phyloP scores from a whole-genome alignment of 768 basidiomycete genomes.

The Gloeopeniophorella convolvens region DNA sequence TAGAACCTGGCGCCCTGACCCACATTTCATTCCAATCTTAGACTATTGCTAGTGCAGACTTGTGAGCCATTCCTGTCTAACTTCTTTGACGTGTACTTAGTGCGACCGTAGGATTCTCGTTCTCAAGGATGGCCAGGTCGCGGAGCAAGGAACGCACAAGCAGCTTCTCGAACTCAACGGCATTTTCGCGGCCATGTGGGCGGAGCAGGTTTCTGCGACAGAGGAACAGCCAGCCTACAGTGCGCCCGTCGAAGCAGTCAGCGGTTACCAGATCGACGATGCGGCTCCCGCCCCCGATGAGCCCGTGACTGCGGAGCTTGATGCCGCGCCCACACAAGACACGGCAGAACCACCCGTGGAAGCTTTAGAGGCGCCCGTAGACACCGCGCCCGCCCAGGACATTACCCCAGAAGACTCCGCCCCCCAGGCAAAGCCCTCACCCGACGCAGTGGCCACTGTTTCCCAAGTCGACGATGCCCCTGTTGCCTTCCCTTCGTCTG shows the following conservation, averaged over 20 bases:
- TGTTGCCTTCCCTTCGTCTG: constrained; percentile 31
- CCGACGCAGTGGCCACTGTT: constrained; percentile 16
- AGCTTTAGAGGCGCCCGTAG: constrained; percentile 14
- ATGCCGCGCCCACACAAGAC: constrained; percentile 15
- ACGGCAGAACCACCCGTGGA: constrained; percentile 13
- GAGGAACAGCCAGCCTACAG: constrained; percentile 42
- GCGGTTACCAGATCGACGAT: constrained; percentile 42
- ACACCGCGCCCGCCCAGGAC: constrained; percentile 16
- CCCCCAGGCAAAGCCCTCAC: background rate
- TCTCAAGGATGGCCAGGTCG: constrained; percentile 82
- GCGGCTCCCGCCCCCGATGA: constrained; percentile 11
- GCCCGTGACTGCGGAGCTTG: constrained; percentile 6
- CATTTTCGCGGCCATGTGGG: constrained; percentile 83
- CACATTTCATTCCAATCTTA: constrained; percentile 25
- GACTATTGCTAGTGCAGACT: constrained; percentile 49
- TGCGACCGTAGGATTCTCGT: constrained; percentile 65
- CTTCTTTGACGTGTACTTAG: constrained; percentile 11
- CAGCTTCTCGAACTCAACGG: constrained; percentile 70
- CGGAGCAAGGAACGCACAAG: constrained; percentile 75
- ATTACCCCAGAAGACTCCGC: background rate
- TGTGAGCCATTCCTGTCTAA: constrained; percentile 29
- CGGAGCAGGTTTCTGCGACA: constrained; percentile 66
- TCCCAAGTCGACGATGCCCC: constrained; percentile 28
- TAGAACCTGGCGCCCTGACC: constrained; percentile 7
- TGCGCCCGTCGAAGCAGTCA: constrained; percentile 34